These are phyloP conservation scores for Saprolegnia diclina DNA, from an alignment of 352 stramenopile genomes.

Conservation along the genomic window DNA sequence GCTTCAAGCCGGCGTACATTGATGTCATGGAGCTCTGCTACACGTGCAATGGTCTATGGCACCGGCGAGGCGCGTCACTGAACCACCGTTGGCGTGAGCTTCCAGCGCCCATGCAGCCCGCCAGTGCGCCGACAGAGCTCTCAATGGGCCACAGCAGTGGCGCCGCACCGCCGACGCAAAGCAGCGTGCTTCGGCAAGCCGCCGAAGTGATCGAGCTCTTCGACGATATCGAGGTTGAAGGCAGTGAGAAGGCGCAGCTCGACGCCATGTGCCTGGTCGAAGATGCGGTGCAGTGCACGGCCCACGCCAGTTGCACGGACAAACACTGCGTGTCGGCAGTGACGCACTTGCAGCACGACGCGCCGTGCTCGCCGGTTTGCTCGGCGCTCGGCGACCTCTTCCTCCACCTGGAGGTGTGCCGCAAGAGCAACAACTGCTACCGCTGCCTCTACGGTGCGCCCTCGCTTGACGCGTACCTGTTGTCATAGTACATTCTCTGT, in stretches of 20 bases:
- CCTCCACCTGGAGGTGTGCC: neutral
- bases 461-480: too few relatives aligned
- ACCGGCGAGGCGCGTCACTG: neutral
- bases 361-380: neutral
- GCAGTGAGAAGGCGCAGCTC: neutral
- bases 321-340: neutral
- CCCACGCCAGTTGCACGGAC: neutral
- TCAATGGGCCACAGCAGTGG: neutral
- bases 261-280: slow-evolving; percentile 1
- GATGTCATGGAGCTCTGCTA: slow-evolving; percentile 1
- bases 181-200: too few relatives aligned
- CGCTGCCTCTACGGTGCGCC: neutral
- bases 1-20: neutral
- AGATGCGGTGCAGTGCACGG: slow-evolving; percentile 8
- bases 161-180: neutral
- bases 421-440: neutral
- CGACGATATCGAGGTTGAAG: neutral
- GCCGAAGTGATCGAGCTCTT: too few relatives aligned
- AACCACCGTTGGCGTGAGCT: neutral
- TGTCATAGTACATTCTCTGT: too few relatives aligned
- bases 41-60: neutral
- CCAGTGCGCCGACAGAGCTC: too few relatives aligned
- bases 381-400: neutral
- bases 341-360: neutral
- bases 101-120: too few relatives aligned